Percentiles rank a stretch among this genome's conserved stretches.
These are phyloP conservation scores for Barnettozyma populi DNA, from an alignment of 805 yeast genomes.

Conservation along the genomic window DNA sequence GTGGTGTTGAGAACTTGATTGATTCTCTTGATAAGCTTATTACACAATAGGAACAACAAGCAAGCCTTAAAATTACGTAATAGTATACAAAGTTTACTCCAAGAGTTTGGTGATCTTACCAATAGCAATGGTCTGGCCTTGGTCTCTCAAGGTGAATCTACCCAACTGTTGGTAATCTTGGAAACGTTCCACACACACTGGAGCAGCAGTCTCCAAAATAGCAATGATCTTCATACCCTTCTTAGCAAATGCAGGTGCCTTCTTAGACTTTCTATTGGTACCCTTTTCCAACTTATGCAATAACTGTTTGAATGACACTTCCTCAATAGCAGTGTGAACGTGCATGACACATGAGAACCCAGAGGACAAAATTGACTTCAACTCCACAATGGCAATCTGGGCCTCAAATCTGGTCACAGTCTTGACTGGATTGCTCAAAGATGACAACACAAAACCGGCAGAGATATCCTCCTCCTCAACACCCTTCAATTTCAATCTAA, in stretches of 20 bases:
- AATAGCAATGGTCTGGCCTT: conserved; percentile 96
- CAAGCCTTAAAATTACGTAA: not conserved
- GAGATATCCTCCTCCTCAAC: conserved; percentile 95
- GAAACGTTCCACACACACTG: conserved; percentile 92
- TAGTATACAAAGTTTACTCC: conserved; percentile 28
- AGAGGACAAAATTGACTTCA: conserved; percentile 87
- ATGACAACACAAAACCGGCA: conserved; percentile 87
- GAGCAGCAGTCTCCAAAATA: conserved; percentile 73
- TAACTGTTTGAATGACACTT: conserved; percentile 74
- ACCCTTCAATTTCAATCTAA: conserved; percentile 87
- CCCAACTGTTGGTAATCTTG: conserved; percentile 94
- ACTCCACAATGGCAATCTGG: conserved; percentile 93
- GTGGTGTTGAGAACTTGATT: conserved; percentile 64
- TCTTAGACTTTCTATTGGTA: conserved; percentile 92
- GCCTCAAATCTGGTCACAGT: conserved; percentile 91
- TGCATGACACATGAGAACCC: conserved; percentile 99
- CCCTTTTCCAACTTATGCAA: conserved; percentile 94
- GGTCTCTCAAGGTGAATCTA: conserved; percentile 97
- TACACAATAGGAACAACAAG: conserved; percentile 1
- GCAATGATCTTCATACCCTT: conserved; percentile 99
- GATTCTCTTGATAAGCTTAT: conserved; percentile 30
- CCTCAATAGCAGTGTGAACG: conserved; percentile 97
- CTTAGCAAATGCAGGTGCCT: conserved; percentile 97
- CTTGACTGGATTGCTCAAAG: conserved; percentile 81
- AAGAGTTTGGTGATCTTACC: conserved; percentile 93